Evolutionary conservation across 108 stramenopile species (phyloP).

Genomic region (Asterionellopsis glacialis): DNA sequence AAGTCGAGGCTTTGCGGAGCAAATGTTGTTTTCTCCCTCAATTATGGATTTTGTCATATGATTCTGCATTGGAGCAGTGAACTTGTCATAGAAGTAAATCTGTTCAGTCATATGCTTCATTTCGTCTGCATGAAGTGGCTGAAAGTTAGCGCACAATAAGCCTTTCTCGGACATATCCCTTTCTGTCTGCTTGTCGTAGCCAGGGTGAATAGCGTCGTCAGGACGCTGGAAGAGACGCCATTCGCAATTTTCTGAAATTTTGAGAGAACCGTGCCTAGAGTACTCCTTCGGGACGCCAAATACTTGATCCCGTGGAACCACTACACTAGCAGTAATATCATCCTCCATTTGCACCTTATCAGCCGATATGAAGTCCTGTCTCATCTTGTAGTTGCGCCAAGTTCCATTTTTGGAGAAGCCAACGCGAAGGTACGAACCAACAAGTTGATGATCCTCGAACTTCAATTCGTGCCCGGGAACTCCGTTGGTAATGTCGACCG

Average conservation of each 20-base stretch:
- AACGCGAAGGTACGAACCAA: slow-evolving; percentile 47
- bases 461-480: slow-evolving; percentile 48
- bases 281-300: slow-evolving; percentile 35
- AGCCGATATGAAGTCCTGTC: slow-evolving; percentile 51
- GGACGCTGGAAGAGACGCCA: slow-evolving; percentile 59
- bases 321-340: slow-evolving; percentile 54
- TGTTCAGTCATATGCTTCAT: slow-evolving; percentile 47
- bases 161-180: slow-evolving; percentile 34
- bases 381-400: slow-evolving; percentile 49
- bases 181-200: slow-evolving; percentile 53
- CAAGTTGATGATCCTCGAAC: slow-evolving; percentile 38
- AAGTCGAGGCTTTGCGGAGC: slow-evolving; percentile 48
- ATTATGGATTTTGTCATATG: slow-evolving; percentile 34
- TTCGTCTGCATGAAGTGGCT: slow-evolving; percentile 41
- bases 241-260: slow-evolving; percentile 49
- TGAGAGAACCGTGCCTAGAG: slow-evolving; percentile 31
- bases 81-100: slow-evolving; percentile 49
- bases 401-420: slow-evolving; percentile 29
- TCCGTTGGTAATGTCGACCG: slow-evolving; percentile 51
- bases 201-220: slow-evolving; percentile 50
- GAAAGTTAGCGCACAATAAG: slow-evolving; percentile 45
- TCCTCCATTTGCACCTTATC: slow-evolving; percentile 61
- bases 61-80: slow-evolving; percentile 49
- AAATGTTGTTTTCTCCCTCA: slow-evolving; percentile 35
- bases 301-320: slow-evolving; percentile 47